Conservation (phyloP, 2,329 filamentous ascomycete species). For the Acrodontium crateriforme region DNA sequence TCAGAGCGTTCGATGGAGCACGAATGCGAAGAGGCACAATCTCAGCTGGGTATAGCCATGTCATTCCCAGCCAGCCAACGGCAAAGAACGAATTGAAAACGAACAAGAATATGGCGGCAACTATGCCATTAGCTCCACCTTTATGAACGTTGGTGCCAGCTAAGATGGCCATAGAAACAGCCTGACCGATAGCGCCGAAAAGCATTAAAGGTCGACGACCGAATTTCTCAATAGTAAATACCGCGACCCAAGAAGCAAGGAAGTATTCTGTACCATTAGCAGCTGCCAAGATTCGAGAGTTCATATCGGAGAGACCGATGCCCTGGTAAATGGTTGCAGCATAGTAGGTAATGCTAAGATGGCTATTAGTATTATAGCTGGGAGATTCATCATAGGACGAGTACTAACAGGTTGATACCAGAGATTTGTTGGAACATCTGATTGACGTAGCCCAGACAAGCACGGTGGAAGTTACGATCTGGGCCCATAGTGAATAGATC, state of each 20-base stretch:
- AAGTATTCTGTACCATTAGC: slow-evolving; percentile 41
- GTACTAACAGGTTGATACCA: slow-evolving; percentile 23
- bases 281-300: slow-evolving; percentile 35
- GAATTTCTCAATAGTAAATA: slow-evolving; percentile 36
- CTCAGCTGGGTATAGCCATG: slow-evolving; percentile 20
- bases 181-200: slow-evolving; percentile 39
- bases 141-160: slow-evolving; percentile 15
- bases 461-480: slow-evolving; percentile 32
- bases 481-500: slow-evolving; percentile 24
- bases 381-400: not conserved
- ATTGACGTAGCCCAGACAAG: slow-evolving; percentile 28
- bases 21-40: slow-evolving; percentile 22
- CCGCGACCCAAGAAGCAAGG: slow-evolving; percentile 32
- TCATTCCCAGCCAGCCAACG: slow-evolving; percentile 22
- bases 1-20: slow-evolving; percentile 22
- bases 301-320: slow-evolving; percentile 36
- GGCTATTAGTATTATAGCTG: slow-evolving; percentile 1
- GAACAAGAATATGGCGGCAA: slow-evolving; percentile 24
- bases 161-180: slow-evolving; percentile 17
- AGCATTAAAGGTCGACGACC: slow-evolving; percentile 56
- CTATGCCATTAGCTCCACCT: slow-evolving; percentile 16
- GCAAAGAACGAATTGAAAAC: slow-evolving; percentile 26
- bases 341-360: slow-evolving; percentile 17
- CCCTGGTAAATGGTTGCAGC: slow-evolving; percentile 38
- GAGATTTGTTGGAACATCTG: slow-evolving; percentile 33